Conservation (phyloP, 352 stramenopile genomes). For the Phytophthora palmivora region DNA sequence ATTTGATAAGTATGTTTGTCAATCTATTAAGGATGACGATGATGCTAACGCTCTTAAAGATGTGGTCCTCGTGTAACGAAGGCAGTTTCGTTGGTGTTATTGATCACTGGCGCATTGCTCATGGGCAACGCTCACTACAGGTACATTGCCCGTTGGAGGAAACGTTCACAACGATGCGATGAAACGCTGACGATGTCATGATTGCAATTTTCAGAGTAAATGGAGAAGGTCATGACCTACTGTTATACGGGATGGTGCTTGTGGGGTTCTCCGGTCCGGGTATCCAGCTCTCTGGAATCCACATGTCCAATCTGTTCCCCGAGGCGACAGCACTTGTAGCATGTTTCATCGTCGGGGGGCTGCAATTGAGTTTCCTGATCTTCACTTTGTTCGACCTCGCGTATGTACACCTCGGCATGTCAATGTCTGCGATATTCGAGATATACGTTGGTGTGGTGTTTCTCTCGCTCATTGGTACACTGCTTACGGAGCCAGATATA, state of each 20-base stretch:
- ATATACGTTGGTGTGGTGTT: slow-evolving; percentile 57
- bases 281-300: slow-evolving; percentile 73
- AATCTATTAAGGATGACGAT: neutral
- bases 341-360: slow-evolving; percentile 72
- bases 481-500: slow-evolving; percentile 64
- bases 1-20: slow-evolving; percentile 54
- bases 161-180: neutral
- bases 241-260: slow-evolving; percentile 70
- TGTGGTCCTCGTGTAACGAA: slow-evolving; percentile 70
- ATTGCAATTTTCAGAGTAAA: slow-evolving; percentile 26
- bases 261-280: slow-evolving; percentile 70
- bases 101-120: slow-evolving; percentile 54
- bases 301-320: slow-evolving; percentile 81
- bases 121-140: slow-evolving; percentile 59
- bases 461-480: slow-evolving; percentile 57
- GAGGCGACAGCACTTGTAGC: slow-evolving; percentile 70
- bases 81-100: slow-evolving; percentile 52
- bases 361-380: slow-evolving; percentile 79
- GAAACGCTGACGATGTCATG: slow-evolving; percentile 5
- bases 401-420: slow-evolving; percentile 47
- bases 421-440: slow-evolving; percentile 57
- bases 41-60: slow-evolving; percentile 28
- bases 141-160: slow-evolving; percentile 7
- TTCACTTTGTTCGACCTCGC: slow-evolving; percentile 70
- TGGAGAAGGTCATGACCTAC: slow-evolving; percentile 41